Conservation (phyloP, 495 filamentous ascomycete species). For the Pseudomonodictys pantanalensis region DNA sequence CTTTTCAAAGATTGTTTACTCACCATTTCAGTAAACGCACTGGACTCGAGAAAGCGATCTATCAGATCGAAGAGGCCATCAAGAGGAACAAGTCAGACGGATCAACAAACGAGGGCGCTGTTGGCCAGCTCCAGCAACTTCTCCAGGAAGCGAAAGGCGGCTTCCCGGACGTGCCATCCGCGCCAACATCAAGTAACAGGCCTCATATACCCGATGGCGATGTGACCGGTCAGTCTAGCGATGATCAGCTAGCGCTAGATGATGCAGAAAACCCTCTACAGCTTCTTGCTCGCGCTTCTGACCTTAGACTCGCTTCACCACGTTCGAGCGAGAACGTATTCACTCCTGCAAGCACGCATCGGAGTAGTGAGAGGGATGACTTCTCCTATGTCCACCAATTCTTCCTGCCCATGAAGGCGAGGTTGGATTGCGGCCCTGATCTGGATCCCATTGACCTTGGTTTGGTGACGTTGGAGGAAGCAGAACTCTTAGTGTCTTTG, state of each 20-base stretch:
- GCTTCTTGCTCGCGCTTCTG: conserved; percentile 65
- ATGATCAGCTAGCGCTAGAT: conserved; percentile 54
- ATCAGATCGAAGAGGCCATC: conserved; percentile 70
- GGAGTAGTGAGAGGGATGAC: conserved; percentile 4
- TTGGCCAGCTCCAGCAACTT: conserved; percentile 26
- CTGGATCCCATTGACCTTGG: conserved; percentile 67
- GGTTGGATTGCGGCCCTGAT: conserved; percentile 58
- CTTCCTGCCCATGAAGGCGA: conserved; percentile 60
- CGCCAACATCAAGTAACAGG: neutral
- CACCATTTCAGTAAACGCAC: conserved; percentile 60
- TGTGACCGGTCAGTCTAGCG: conserved; percentile 14
- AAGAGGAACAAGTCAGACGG: conserved; percentile 57
- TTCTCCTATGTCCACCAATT: conserved; percentile 44
- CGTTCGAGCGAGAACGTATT: neutral
- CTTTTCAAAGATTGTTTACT: neutral
- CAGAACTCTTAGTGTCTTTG: conserved; percentile 62
- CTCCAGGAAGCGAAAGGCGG: conserved; percentile 23
- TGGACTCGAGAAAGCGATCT: conserved; percentile 68
- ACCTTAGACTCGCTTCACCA: conserved; percentile 51
- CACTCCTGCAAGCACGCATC: neutral
- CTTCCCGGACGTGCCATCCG: neutral
- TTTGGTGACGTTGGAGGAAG: conserved; percentile 59
- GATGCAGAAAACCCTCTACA: conserved; percentile 74
- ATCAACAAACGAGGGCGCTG: conserved; percentile 44
- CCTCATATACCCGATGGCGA: neutral